Conservation (phyloP, 768 basidiomycete genomes). For the Boletus speciosus region DNA sequence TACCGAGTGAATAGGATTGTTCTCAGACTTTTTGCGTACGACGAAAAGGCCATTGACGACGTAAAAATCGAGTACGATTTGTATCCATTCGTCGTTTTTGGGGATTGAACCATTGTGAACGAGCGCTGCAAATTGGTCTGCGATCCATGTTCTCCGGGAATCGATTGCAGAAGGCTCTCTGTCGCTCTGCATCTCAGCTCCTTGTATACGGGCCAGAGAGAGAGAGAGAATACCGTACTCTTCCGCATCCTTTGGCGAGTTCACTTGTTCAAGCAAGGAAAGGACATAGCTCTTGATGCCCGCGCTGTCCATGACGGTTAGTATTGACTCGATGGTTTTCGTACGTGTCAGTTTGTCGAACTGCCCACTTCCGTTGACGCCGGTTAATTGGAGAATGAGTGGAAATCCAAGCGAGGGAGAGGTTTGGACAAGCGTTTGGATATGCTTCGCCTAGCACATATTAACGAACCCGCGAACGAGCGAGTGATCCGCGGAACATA, state of each 20-base stretch:
- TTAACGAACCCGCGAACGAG: background rate
- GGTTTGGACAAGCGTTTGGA: slow-evolving; percentile 69
- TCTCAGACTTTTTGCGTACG: slow-evolving; percentile 68
- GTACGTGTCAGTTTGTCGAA: slow-evolving; percentile 93
- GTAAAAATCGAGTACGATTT: slow-evolving; percentile 75
- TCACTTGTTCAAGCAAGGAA: slow-evolving; percentile 63
- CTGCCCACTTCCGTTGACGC: slow-evolving; percentile 75
- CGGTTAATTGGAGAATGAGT: slow-evolving; percentile 80
- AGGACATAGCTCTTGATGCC: slow-evolving; percentile 77
- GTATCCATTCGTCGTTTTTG: slow-evolving; percentile 77
- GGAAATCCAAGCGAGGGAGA: slow-evolving; percentile 82
- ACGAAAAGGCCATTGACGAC: slow-evolving; percentile 77
- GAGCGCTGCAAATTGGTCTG: slow-evolving; percentile 79
- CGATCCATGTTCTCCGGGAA: slow-evolving; percentile 71
- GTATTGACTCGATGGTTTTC: slow-evolving; percentile 84
- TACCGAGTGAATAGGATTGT: slow-evolving; percentile 58
- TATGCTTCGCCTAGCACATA: slow-evolving; percentile 58
- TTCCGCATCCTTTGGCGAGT: slow-evolving; percentile 41
- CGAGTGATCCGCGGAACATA: slow-evolving; percentile 32
- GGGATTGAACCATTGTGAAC: slow-evolving; percentile 77
- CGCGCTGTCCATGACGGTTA: slow-evolving; percentile 65
- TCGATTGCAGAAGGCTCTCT: slow-evolving; percentile 49
- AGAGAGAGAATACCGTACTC: slow-evolving; percentile 35
- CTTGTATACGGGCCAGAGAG: background rate
- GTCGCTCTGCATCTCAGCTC: slow-evolving; percentile 13